phyloP scores from a whole-genome alignment of 441 rosid genomes.

The Hura crepitans region DNA sequence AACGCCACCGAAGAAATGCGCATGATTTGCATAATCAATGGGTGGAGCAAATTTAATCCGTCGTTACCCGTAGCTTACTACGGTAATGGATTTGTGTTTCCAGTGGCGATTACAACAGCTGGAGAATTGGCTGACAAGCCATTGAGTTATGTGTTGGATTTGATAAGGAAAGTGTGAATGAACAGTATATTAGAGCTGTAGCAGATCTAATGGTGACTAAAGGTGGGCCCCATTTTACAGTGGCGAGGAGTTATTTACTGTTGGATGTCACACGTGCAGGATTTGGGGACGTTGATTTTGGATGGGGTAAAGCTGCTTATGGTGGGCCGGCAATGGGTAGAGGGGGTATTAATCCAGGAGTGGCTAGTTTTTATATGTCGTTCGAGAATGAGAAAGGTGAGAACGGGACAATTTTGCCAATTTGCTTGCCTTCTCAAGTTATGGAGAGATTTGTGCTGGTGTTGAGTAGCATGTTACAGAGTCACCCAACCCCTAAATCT shows the following conservation, averaged over 20 bases:
- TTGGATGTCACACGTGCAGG: conserved; percentile 26
- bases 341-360: conserved; percentile 12
- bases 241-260: conserved; percentile 25
- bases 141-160: conserved; percentile 29
- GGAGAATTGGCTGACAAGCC: conserved; percentile 23
- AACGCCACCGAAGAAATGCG: conserved; percentile 36
- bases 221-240: conserved; percentile 24
- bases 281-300: conserved; percentile 35
- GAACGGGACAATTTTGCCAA: conserved; percentile 25
- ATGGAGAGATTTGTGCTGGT: conserved; percentile 40
- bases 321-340: conserved; percentile 37
- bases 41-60: conserved; percentile 27
- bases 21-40: conserved; percentile 19
- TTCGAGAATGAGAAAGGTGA: conserved; percentile 29
- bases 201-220: conserved; percentile 40
- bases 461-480: conserved; percentile 13
- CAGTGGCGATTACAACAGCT: conserved; percentile 30
- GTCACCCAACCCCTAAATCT: neutral
- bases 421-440: conserved; percentile 30
- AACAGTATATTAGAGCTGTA: conserved; percentile 31
- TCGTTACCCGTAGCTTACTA: conserved; percentile 33
- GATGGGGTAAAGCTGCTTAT: conserved; percentile 38
- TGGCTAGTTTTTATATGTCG: conserved; percentile 23
- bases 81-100: conserved; percentile 33
- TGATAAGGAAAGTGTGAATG: conserved; percentile 28